A percentile compares a stretch with the other conserved stretches of the same genome.
Conservation (phyloP, 495 filamentous ascomycete species). For the Podospora comata region DNA sequence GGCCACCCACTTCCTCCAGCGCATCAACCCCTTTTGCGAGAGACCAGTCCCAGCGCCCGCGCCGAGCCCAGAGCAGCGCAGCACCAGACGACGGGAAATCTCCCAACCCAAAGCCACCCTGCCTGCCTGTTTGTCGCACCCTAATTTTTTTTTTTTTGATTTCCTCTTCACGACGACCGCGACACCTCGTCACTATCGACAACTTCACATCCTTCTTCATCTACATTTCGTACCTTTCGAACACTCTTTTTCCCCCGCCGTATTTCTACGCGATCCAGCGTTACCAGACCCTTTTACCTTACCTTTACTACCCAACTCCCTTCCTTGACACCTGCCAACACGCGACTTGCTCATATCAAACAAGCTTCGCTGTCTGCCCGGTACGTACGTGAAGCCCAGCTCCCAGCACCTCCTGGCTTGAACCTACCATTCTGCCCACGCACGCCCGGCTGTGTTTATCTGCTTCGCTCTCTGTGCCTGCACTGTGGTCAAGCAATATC, state of each 20-base stretch:
- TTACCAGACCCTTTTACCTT: slow-evolving; percentile 21
- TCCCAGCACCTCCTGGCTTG: background rate
- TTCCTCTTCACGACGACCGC: slow-evolving; percentile 25
- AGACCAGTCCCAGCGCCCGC: slow-evolving; percentile 16
- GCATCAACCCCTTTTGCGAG: slow-evolving; percentile 34
- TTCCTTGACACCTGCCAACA: background rate
- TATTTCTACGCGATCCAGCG: slow-evolving; percentile 37
- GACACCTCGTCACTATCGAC: slow-evolving; percentile 28
- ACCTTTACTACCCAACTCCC: background rate
- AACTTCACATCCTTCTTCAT: slow-evolving; percentile 24
- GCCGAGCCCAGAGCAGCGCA: slow-evolving; percentile 20
- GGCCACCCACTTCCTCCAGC: slow-evolving; percentile 16
- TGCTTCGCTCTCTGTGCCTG: background rate
- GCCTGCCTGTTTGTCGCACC: slow-evolving; percentile 30
- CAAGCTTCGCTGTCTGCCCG: slow-evolving; percentile 25
- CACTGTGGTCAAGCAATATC: background rate
- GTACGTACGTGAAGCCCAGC: slow-evolving; percentile 24
- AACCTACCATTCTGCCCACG: background rate
- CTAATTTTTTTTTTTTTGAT: slow-evolving; percentile 36
- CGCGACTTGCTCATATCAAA: slow-evolving; percentile 8
- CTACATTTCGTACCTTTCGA: slow-evolving; percentile 34
- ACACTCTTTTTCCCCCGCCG: slow-evolving; percentile 30
- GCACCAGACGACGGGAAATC: slow-evolving; percentile 22
- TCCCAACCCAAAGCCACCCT: slow-evolving; percentile 28
- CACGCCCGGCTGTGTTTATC: background rate